Percentiles rank a stretch among this genome's conserved stretches.
Conservation (phyloP, 257 asterid species). For the Scutellaria galericulata region DNA sequence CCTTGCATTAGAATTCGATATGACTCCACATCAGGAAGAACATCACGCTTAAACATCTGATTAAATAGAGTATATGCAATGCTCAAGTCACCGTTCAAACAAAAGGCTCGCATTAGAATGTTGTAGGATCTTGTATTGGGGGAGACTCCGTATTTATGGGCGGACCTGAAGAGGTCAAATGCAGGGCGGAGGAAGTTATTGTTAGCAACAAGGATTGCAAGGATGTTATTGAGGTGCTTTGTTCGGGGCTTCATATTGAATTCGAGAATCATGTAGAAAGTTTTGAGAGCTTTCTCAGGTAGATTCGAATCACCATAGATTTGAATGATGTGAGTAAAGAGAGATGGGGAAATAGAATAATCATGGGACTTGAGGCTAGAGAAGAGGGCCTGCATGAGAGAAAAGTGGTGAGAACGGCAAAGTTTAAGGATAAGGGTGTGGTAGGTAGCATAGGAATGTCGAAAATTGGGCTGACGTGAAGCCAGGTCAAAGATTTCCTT, state of each 20-base stretch:
- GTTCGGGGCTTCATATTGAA: constrained; percentile 72
- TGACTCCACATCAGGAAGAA: constrained; percentile 79
- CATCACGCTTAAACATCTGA: constrained; percentile 76
- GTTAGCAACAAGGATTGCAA: constrained; percentile 65
- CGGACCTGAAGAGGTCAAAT: constrained; percentile 76
- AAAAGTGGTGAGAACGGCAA: constrained; percentile 67
- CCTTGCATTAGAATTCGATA: constrained; percentile 87
- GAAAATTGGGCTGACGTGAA: constrained; percentile 68
- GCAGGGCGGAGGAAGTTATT: constrained; percentile 67
- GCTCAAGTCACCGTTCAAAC: constrained; percentile 71
- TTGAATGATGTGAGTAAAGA: constrained; percentile 75
- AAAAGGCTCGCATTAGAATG: constrained; percentile 82
- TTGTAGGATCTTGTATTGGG: constrained; percentile 79
- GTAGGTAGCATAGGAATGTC: constrained; percentile 64
- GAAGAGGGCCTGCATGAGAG: constrained; percentile 68
- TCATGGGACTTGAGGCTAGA: constrained; percentile 58
- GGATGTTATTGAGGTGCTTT: constrained; percentile 77
- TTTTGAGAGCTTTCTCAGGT: constrained; percentile 75
- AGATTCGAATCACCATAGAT: constrained; percentile 75
- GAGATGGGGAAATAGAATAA: constrained; percentile 63
- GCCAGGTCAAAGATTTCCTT: constrained; percentile 90
- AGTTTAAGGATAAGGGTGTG: constrained; percentile 81
- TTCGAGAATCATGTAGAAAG: constrained; percentile 78
- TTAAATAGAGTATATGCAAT: constrained; percentile 76
- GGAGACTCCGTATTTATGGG: constrained; percentile 64